Conservation (phyloP, 78 protist genomes). For the Dictyostelium firmibasis region DNA sequence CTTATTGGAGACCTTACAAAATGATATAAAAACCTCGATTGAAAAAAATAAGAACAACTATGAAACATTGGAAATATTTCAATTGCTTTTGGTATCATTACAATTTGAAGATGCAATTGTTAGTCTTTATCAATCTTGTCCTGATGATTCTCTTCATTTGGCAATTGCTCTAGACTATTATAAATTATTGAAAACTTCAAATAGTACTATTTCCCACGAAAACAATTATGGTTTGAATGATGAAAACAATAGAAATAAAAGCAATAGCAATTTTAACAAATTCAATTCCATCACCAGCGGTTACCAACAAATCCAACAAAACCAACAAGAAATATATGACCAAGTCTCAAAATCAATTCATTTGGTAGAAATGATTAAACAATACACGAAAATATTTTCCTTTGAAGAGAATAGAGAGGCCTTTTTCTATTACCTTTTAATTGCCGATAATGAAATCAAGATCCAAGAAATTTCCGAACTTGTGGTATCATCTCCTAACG, state of each 20-base stretch:
- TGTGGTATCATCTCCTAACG: conserved; percentile 14
- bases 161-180: conserved; percentile 38
- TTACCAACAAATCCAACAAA: background rate
- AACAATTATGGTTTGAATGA: background rate
- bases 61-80: conserved; percentile 22
- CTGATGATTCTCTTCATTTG: conserved; percentile 51
- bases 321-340: conserved; percentile 14
- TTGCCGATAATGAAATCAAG: conserved; percentile 13
- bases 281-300: background rate
- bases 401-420: conserved; percentile 48
- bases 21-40: background rate
- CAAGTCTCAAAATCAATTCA: background rate
- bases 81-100: conserved; percentile 11
- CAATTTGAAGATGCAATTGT: conserved; percentile 61
- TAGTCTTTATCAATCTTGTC: background rate
- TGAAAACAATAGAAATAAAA: background rate
- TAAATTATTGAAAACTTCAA: background rate
- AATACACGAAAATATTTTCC: conserved; percentile 26
- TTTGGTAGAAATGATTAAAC: conserved; percentile 44
- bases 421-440: conserved; percentile 39
- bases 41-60: background rate
- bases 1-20: conserved; percentile 15
- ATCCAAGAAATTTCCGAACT: conserved; percentile 34
- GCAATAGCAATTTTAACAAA: background rate
- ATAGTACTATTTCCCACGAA: background rate